These are phyloP conservation scores for Russula sp. DNA, from an alignment of 768 basidiomycete species.

Conservation along the genomic window DNA sequence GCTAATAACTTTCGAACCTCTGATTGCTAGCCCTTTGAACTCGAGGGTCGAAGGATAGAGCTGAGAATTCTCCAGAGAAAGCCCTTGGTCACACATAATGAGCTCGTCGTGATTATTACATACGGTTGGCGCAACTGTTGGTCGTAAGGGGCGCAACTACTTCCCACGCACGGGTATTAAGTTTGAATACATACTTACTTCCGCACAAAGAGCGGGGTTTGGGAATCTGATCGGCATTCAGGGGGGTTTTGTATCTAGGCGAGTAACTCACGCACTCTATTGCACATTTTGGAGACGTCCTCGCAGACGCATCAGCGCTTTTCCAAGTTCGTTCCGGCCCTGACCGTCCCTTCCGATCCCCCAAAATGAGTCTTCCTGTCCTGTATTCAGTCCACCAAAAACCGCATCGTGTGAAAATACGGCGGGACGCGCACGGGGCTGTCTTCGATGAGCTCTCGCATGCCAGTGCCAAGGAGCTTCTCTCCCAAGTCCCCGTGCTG, in stretches of 20 bases:
- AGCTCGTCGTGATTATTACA: not conserved
- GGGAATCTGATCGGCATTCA: not conserved
- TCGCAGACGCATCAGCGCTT: slow-evolving; percentile 37
- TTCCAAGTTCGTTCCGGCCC: slow-evolving; percentile 39
- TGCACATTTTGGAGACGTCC: slow-evolving; percentile 22
- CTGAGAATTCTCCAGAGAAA: not conserved
- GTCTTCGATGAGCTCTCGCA: slow-evolving; percentile 36
- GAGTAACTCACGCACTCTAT: not conserved
- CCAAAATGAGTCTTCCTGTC: slow-evolving; percentile 37
- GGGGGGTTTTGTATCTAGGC: not conserved
- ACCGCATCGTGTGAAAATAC: slow-evolving; percentile 22
- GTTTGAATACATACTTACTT: not conserved
- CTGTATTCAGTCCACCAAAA: slow-evolving; percentile 24
- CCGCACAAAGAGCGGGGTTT: not conserved
- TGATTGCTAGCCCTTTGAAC: not conserved
- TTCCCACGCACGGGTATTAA: not conserved
- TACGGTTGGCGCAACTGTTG: not conserved
- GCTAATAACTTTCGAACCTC: no score
- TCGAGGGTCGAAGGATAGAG: not conserved
- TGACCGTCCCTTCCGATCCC: slow-evolving; percentile 36
- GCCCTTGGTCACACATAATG: not conserved
- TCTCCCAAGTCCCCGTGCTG: slow-evolving; percentile 35
- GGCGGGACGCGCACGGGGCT: slow-evolving; percentile 25
- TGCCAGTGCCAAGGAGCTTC: slow-evolving; percentile 35
- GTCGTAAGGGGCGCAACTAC: not conserved